Evolutionary conservation across 225 moss, liverwort and hornwort genomes (phyloP), one percentile per base, ranked within the genome.

Genomic region (Polytrichum formosum): DNA sequence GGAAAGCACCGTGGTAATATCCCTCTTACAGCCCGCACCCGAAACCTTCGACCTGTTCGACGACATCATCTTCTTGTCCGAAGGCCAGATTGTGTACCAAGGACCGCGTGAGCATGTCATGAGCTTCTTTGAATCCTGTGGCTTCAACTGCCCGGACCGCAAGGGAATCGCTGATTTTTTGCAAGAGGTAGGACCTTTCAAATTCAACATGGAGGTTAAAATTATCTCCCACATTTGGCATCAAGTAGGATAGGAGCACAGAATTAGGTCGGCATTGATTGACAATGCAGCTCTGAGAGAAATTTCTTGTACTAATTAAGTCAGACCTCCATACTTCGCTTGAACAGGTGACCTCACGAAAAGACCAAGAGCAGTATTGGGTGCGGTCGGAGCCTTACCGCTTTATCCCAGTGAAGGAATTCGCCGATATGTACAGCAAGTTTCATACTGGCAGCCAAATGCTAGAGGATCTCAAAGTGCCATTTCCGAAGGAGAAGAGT

Each of bases 341-440:
- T 35, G 35, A 35, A 13, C 74, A 93, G 93, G 95, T 95, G 62
- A 95, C 91, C 5, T 95, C 95, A 55, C 78, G 66, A 6, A 95
- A 95, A 68, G 95, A 95, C 73, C 95, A 95, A 70, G 91, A 90
- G 64, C 95, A 95, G 71, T 95, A 95, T 28, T 95, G 92, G 92
- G 67, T 66, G 62, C 81, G 85, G 62, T 79, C 74, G 21, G 74
- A 78, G 18, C 79, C 86, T 0, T 95, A 95, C 70, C 82, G 81
- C 61, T 95, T 84, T 67, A 84, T 92, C 17, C 64, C 92, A 1
- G 92, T 95, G 5, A 56, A 56, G 53, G 78, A 86, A 7, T 92
- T 95, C 59, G 78, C 80, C 0, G 78, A 81, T 16, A 65, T 73
- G 3, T 91, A 86, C 67, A 70, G 76, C 72, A 73, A 71, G 13